These are phyloP conservation scores for Musa beccarii DNA, from an alignment of 176 grass and related monocot genomes.

Conservation along the genomic window DNA sequence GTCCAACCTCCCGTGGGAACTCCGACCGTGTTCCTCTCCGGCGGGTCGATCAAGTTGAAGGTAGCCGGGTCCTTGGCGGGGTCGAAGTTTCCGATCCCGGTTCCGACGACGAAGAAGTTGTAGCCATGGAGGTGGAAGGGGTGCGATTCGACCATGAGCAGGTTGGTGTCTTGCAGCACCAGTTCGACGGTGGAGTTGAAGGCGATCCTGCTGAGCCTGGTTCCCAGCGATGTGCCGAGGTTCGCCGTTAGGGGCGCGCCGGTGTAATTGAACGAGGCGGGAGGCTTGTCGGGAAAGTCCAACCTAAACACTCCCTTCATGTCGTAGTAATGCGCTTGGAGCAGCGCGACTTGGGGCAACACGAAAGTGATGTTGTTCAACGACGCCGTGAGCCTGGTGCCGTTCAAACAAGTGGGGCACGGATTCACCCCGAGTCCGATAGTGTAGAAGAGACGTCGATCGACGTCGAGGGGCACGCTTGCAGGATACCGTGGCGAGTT, in stretches of 20 bases:
- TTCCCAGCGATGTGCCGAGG: constrained; percentile 40
- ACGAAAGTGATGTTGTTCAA: constrained; percentile 69
- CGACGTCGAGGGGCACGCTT: constrained; percentile 32
- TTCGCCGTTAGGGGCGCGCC: constrained; percentile 39
- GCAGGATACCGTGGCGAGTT: constrained; percentile 29
- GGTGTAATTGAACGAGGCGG: constrained; percentile 41
- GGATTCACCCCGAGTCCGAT: constrained; percentile 41
- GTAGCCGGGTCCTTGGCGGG: constrained; percentile 29
- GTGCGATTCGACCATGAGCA: constrained; percentile 50
- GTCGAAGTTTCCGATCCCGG: constrained; percentile 49
- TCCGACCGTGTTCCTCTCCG: constrained; percentile 50
- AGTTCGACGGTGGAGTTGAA: constrained; percentile 52
- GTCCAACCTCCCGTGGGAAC: constrained; percentile 54
- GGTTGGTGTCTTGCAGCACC: constrained; percentile 59
- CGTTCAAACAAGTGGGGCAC: constrained; percentile 35
- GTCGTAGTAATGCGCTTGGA: constrained; percentile 44
- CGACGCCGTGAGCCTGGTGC: constrained; percentile 37
- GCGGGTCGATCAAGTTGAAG: constrained; percentile 55
- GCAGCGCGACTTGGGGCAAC: constrained; percentile 35
- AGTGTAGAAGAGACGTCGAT: constrained; percentile 46
- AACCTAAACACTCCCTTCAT: constrained; percentile 34
- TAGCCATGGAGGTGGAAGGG: constrained; percentile 58
- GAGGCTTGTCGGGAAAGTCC: constrained; percentile 49
- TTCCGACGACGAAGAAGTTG: constrained; percentile 60
- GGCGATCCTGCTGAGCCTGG: constrained; percentile 43